Base-by-base conservation (phyloP, 768 basidiomycete species). In the Xerocomellus chrysenteron region DNA sequence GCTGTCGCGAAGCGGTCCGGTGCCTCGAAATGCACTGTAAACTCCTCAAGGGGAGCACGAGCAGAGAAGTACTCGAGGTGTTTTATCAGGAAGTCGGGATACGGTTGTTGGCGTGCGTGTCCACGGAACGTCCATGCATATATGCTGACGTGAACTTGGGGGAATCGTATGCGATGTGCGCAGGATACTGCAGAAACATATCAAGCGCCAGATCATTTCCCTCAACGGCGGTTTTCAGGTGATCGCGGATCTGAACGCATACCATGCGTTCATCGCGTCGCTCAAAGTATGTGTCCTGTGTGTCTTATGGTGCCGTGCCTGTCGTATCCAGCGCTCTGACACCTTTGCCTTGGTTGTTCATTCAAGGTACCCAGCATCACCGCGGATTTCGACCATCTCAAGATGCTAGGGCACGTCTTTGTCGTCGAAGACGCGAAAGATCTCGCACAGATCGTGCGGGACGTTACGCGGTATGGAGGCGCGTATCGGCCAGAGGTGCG, bases 11-110 rank as follows among this genome's bases (percentile, higher is more conserved):
- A 64, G 92, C 93, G 1, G 93, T 98, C 61, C 82, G 80, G 55
- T 97, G 93, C 67, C 76, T 99, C 30, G 86, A 93, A 68, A 85
- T 81, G 76, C 97, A 99, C 71, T 96, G 95, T 67, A 88, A 88
- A 61, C 78, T 98, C 47, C 74, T 99, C 48, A 90, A 88, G 60
- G 96, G 95, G 0, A 97, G 91, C 60, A 96, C 96, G 47, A 95
- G 89, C 68, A 90, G 92, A 70, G 96, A 98, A 63, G 94, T 98
- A 4, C 75, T 99, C 35, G 97, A 98, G 67, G 96, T 99, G 4
- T 98, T 99, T 72, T 93, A 98, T 70, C 92, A 95, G 73, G 97
- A 99, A 73, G 90, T 99, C 45, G 96, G 96, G 6, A 87, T 97
- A 55, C 85, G 97, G 37, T 70, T 94, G 11, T 86, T 92, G 62